Evolutionary conservation across 495 filamentous ascomycete genomes (phyloP).

Genomic region (Hyphodiscus hymeniophilus): DNA sequence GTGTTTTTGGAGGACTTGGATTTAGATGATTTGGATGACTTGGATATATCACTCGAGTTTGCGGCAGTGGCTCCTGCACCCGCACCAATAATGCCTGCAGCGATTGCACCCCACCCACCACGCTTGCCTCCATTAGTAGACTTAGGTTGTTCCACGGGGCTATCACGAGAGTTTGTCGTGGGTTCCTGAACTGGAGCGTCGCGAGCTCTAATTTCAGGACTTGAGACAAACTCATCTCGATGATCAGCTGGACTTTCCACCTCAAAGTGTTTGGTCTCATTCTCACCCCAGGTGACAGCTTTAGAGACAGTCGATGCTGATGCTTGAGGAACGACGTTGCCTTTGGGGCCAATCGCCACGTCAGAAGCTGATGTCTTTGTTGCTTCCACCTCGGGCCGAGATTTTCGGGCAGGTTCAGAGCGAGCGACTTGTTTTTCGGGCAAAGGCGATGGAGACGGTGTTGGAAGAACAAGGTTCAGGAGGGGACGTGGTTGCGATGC

Average conservation of each 20-base stretch:
- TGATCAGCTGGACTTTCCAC: constrained; percentile 40
- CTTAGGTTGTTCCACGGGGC: constrained; percentile 4
- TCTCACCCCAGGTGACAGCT: constrained; percentile 51
- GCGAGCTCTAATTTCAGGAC: constrained; percentile 13
- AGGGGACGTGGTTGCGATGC: constrained; percentile 29
- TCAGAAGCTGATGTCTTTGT: constrained; percentile 6
- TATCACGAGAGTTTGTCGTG: not conserved
- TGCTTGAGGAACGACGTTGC: constrained; percentile 9
- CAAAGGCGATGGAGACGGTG: constrained; percentile 35
- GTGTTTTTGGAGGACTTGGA: constrained; percentile 3
- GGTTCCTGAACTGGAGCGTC: constrained; percentile 1
- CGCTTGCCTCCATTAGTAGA: not conserved
- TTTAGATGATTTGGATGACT: constrained; percentile 7
- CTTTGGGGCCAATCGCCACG: constrained; percentile 13
- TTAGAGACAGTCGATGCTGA: constrained; percentile 34
- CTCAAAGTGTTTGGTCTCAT: constrained; percentile 52
- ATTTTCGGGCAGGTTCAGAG: constrained; percentile 2
- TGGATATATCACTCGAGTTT: constrained; percentile 16
- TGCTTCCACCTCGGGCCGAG: not conserved
- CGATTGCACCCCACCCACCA: constrained; percentile 31
- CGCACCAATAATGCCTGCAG: constrained; percentile 30
- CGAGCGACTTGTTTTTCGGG: constrained; percentile 19
- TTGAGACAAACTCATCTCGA: constrained; percentile 19
- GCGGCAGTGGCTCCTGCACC: constrained; percentile 23
- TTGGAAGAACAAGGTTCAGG: constrained; percentile 44